phyloP scores from a whole-genome alignment of 1,139 yeast genomes.

The Pichia sp. region DNA sequence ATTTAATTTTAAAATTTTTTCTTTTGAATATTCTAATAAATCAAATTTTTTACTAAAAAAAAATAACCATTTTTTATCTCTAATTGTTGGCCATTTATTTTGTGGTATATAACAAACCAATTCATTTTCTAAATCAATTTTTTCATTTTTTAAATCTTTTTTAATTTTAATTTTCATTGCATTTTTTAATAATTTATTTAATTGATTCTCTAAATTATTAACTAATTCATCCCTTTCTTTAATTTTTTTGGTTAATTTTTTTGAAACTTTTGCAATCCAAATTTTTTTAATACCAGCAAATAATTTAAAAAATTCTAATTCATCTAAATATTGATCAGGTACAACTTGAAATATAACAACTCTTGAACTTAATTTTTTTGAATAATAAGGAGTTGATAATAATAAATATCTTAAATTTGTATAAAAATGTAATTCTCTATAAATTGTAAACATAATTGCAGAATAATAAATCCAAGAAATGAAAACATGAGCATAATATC shows the following conservation, averaged over 20 bases:
- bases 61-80: constrained; percentile 34
- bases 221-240: constrained; percentile 52
- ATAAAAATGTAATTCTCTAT: constrained; percentile 66
- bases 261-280: constrained; percentile 60
- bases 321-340: constrained; percentile 43
- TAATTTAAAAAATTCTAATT: constrained; percentile 43
- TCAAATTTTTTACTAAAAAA: constrained; percentile 53
- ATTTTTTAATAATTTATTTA: constrained; percentile 49
- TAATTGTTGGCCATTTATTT: constrained; percentile 66
- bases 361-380: constrained; percentile 59
- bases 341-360: constrained; percentile 63
- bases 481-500: constrained; percentile 68
- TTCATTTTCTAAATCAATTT: constrained; percentile 52
- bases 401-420: constrained; percentile 60
- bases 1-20: constrained; percentile 49
- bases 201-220: constrained; percentile 51
- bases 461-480: constrained; percentile 66
- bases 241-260: constrained; percentile 45
- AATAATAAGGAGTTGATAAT: constrained; percentile 67
- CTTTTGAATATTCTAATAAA: constrained; percentile 52
- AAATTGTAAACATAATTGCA: constrained; percentile 50
- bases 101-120: constrained; percentile 46
- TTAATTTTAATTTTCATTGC: constrained; percentile 51
- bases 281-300: constrained; percentile 59
- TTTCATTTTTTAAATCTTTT: constrained; percentile 51